Evolutionary conservation across 1,284 basidiomycete species (phyloP), one percentile per base, ranked within the genome.

Genomic region (Puccinia horiana): DNA sequence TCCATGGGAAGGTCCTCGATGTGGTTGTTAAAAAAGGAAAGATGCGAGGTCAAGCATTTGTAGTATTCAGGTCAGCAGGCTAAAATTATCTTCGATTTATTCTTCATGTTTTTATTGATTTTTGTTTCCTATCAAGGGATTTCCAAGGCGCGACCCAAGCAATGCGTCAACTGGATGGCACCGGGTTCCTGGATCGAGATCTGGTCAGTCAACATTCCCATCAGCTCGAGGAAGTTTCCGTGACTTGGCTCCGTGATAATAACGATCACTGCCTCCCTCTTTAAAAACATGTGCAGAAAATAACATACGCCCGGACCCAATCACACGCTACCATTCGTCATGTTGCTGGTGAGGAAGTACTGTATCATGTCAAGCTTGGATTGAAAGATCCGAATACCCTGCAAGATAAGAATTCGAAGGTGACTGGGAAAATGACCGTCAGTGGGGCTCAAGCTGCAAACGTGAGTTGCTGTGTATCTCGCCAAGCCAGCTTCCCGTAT

Each of bases 11-110:
- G 86, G 90, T 99, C 69, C 91, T 98, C 88, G 96, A 99, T 87
- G 91, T 99, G 75, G 91, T 98, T 76, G 95, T 96, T n/a, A 92
- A 93, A 63, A 95, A 98, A 87, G 91, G 89, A 84, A 88, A 90
- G 78, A 95, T 95, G 92, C 91, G 93, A 83, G 96, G 96, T 1
- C 96, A 98, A 88, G 96, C 96, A 0, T 99, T 98, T 87, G 91
- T 99, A 85, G 95, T 97, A 83, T 99, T 98, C 88, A 91, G 91
- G 83, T 94, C 96, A 88, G 91, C 95, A 82, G 91, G 93, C 26
- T 97, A 96, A 26, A 90, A 97, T 90, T 90, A 95, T 61, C 93
- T 92, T 70, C 92, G 95, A 86, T 92, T 93, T 85, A 95, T 95
- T 79, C 88, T 92, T 73, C 29, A 16, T 37, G 74, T 69, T 63